Evolutionary conservation across 208 protist genomes (phyloP), one percentile per base, ranked within the genome.

Genomic region (Leishmania tarentolae): DNA sequence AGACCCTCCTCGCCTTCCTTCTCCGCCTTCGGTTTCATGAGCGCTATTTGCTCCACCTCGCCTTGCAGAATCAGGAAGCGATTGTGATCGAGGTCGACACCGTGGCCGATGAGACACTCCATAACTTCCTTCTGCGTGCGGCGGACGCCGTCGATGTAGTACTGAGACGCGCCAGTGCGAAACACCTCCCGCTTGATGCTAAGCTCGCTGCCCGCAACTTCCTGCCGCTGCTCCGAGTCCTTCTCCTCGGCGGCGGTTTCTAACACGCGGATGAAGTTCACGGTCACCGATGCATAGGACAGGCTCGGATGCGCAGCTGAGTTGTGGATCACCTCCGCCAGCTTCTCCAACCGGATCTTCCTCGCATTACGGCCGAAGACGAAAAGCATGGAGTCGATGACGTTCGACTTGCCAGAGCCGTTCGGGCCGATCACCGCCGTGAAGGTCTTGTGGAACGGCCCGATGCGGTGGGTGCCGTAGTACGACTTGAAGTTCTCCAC

Each of bases 401-500:
- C 99, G 88, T 99, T 99, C 17, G 98, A 99, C 93, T 99, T 99
- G 76, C 99, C 99, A 46, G 95, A 99, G 52, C 99, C 99, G 89
- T 99, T 99, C 19, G 99, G 99, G 17, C 99, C 99, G 70, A 99
- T 99, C 44, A 99, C 97, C 19, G 98, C 96, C 40, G 99, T 99
- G 90, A 99, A 99, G 57, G 94, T 98, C 88, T 99, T 99, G 93
- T 99, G 99, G 87, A 99, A 99, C 0, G 99, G 99, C 8, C 99
- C 99, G 74, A 99, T 99, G 70, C 93, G 90, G 76, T 99, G 95
- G n/a, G 77, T 86, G 11, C 99, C 99, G 42, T 94, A 98, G 92
- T 99, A 99, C 4, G 98, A 99, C 90, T 99, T 99, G 95, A 99
- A 99, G 89, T 99, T 99, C 80, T 99, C 97, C 31, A 99, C 88